Conservation (phyloP, 441 rosid species). For the Erysimum cheiri region DNA sequence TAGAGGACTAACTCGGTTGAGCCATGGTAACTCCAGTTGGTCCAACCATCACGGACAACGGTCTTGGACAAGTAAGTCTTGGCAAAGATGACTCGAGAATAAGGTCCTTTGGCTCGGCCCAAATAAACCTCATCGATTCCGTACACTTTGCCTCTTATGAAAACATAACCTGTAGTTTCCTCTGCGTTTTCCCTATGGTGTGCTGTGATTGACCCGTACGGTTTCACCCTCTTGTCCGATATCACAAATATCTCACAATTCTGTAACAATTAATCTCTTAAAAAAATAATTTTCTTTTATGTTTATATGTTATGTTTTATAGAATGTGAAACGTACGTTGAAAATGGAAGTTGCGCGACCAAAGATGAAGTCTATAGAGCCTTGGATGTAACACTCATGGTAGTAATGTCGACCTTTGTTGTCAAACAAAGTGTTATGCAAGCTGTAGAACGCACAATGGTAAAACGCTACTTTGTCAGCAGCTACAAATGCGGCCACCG, state of each 20-base stretch:
- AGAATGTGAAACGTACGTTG: constrained; percentile 46
- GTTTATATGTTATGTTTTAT: background rate
- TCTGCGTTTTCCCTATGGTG: constrained; percentile 60
- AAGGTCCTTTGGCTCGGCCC: constrained; percentile 84
- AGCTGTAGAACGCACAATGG: constrained; percentile 87
- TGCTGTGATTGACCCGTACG: constrained; percentile 84
- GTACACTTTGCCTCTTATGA: constrained; percentile 74
- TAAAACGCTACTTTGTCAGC: constrained; percentile 83
- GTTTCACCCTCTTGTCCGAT: constrained; percentile 72
- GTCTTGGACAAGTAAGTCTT: constrained; percentile 75
- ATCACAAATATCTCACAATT: constrained; percentile 81
- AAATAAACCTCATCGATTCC: constrained; percentile 65
- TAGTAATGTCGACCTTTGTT: constrained; percentile 90
- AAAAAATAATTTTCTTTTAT: background rate
- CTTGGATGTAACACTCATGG: constrained; percentile 78
- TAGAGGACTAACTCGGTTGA: constrained; percentile 57
- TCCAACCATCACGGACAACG: constrained; percentile 77
- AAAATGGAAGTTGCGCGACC: constrained; percentile 85
- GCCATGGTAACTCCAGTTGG: constrained; percentile 81
- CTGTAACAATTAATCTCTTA: constrained; percentile 40
- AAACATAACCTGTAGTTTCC: constrained; percentile 73
- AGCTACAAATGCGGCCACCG: constrained; percentile 86
- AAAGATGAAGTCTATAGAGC: constrained; percentile 90
- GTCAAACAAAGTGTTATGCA: constrained; percentile 90
- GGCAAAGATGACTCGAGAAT: constrained; percentile 72